Percentiles rank a stretch among this genome's conserved stretches.
phyloP scores from a whole-genome alignment of 2,329 filamentous ascomycete species.

The Neurospora sp. region DNA sequence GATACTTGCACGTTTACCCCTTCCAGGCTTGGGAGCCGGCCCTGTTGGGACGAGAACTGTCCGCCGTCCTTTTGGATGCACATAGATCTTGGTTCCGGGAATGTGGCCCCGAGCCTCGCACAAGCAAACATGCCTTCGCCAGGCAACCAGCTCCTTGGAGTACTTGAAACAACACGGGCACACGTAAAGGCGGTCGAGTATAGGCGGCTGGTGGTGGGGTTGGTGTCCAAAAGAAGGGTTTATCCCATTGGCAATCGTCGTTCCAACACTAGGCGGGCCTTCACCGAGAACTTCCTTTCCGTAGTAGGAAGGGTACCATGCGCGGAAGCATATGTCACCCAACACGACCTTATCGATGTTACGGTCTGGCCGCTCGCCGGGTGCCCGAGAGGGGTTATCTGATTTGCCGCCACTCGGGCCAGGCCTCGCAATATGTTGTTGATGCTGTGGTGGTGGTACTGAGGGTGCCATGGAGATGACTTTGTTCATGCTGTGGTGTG shows the following conservation, averaged over 20 bases:
- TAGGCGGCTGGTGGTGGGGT: slow-evolving; percentile 24
- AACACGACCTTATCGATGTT: slow-evolving; percentile 84
- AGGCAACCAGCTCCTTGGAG: slow-evolving; percentile 51
- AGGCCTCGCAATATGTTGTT: slow-evolving; percentile 4
- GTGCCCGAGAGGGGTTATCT: background rate
- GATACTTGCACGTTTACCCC: slow-evolving; percentile 27
- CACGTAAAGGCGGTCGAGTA: slow-evolving; percentile 67
- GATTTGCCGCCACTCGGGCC: slow-evolving; percentile 1
- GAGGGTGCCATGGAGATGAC: slow-evolving; percentile 17
- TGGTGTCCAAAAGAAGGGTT: slow-evolving; percentile 17
- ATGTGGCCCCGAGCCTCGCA: slow-evolving; percentile 42
- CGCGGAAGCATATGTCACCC: slow-evolving; percentile 72
- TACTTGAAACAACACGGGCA: slow-evolving; percentile 96
- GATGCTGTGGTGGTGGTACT: slow-evolving; percentile 3
- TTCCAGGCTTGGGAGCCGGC: slow-evolving; percentile 24
- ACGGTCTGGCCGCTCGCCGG: slow-evolving; percentile 43
- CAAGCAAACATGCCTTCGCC: slow-evolving; percentile 46
- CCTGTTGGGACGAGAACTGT: slow-evolving; percentile 26
- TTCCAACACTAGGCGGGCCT: slow-evolving; percentile 5
- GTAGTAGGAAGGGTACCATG: slow-evolving; percentile 93
- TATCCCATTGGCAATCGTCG: slow-evolving; percentile 14
- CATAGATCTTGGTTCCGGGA: slow-evolving; percentile 68
- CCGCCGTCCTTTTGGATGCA: slow-evolving; percentile 40
- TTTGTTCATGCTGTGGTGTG: slow-evolving; percentile 12
- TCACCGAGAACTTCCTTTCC: slow-evolving; percentile 58